These are phyloP conservation scores for Kwoniella europaea DNA, from an alignment of 768 basidiomycete species.

Conservation along the genomic window DNA sequence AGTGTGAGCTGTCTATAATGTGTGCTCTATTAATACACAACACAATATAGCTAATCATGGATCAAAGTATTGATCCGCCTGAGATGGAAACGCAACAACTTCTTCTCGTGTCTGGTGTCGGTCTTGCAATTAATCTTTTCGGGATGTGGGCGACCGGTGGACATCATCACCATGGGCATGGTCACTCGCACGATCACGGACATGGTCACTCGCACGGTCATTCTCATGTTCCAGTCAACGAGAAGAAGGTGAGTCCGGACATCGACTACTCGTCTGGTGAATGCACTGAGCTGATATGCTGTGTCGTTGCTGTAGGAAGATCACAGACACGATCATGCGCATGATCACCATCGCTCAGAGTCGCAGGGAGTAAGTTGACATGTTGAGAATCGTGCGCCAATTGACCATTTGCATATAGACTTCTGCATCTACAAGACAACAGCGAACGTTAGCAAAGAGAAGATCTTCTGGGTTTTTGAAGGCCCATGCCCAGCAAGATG, in stretches of 20 bases:
- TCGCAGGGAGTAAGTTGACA: constrained; percentile 19
- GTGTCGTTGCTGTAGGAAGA: constrained; percentile 12
- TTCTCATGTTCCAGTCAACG: constrained; percentile 37
- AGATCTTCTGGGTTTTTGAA: constrained; percentile 17
- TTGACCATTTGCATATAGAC: not conserved
- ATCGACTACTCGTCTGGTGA: not conserved
- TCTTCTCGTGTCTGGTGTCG: constrained; percentile 82
- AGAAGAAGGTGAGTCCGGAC: constrained; percentile 38
- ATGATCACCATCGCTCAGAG: constrained; percentile 21
- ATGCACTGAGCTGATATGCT: not conserved
- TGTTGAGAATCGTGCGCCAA: not conserved
- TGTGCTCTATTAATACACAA: not conserved
- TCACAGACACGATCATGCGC: constrained; percentile 22
- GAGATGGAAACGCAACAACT: constrained; percentile 95
- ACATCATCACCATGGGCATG: constrained; percentile 51
- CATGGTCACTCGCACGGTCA: constrained; percentile 52
- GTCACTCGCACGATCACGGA: constrained; percentile 45
- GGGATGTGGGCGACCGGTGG: constrained; percentile 99
- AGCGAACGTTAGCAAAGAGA: constrained; percentile 14
- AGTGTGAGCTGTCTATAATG: constrained; percentile 64
- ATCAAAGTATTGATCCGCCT: constrained; percentile 81
- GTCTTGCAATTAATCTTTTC: constrained; percentile 90
- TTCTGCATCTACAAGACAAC: constrained; percentile 9
- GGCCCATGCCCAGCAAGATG: constrained; percentile 16
- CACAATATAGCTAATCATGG: not conserved